A percentile compares a stretch with the other conserved stretches of the same genome.
phyloP scores from a whole-genome alignment of 2,329 filamentous ascomycete species.

The Colletotrichum australisinense region DNA sequence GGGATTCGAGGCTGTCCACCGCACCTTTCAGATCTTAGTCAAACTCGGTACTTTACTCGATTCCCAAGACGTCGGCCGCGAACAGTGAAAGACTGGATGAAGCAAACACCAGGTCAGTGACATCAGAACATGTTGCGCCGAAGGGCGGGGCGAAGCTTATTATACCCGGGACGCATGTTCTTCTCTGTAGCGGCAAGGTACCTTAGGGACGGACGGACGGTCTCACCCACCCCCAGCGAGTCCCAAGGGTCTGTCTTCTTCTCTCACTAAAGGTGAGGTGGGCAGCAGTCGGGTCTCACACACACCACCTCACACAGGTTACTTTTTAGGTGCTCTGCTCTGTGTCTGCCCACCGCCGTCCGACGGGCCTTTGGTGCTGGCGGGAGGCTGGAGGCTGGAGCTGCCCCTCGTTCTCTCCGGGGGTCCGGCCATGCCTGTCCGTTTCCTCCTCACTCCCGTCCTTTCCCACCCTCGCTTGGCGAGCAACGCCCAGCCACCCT shows the following conservation, averaged over 20 bases:
- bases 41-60: background rate
- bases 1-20: background rate
- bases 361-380: background rate
- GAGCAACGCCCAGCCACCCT: background rate
- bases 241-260: background rate
- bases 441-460: background rate
- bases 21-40: background rate
- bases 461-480: background rate
- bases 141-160: slow-evolving; percentile 34
- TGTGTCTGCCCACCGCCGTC: background rate
- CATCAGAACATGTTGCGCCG: slow-evolving; percentile 30
- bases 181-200: slow-evolving; percentile 6
- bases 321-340: background rate
- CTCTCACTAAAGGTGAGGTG: background rate
- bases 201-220: background rate
- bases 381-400: slow-evolving; percentile 21
- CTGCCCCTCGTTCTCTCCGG: background rate
- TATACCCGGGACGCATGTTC: slow-evolving; percentile 29
- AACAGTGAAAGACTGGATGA: background rate
- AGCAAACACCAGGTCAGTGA: slow-evolving; percentile 26
- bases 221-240: background rate
- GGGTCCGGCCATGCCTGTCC: background rate
- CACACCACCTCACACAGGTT: background rate
- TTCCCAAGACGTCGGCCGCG: background rate
- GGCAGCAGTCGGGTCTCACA: slow-evolving; percentile 9